Base-by-base conservation (phyloP, 352 stramenopile species). In the Globisporangium apiculatum region DNA sequence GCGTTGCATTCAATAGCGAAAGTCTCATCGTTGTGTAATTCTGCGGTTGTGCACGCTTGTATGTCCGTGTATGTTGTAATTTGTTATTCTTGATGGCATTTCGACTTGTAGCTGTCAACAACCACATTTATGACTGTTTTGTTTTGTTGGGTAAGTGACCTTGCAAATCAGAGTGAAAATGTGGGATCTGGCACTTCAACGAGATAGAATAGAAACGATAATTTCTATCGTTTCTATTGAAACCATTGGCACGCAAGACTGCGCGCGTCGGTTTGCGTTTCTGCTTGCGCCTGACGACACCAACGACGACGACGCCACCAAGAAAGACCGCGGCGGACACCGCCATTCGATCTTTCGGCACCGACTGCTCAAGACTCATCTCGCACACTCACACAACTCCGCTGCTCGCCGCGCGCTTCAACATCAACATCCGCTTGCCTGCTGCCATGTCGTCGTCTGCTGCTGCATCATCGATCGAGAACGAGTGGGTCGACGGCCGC, bases 401-500 rank as follows among this genome's bases (percentile, higher is more conserved):
- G 18, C 53, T 51, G 43, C 52, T 48, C 48, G 31, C 38, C 51
- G 17, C 57, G 48, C 36, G 11, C 56, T 48, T 40, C 55, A 48
- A 49, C 50, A 40, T 53, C 53, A 31, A n/a, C 40, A 43, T 43
- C 53, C 31, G 12, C 37, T 35, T 12, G 9, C 8, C 52, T n/a
- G 31, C 57, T 60, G 45, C 43, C 46, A 35, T 49, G 45, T 49
- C 45, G 45, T 12, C 15, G 10, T 9, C 45, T 12, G 17, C 45
- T 49, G 45, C 45, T 49, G 45, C 50, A 4, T 43, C 50, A 17
- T 45, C 65, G 43, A 74, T 80, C 55, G 73, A 87, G 57, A 64
- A 69, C 37, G 73, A 83, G 56, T 62, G 87, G 54, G 66, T 83
- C 42, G 86, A 95, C 67, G 86, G 86, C 53, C 79, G 78, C 66